Evolutionary conservation across 1,139 yeast species (phyloP).

Genomic region (Protomyces gravidus): DNA sequence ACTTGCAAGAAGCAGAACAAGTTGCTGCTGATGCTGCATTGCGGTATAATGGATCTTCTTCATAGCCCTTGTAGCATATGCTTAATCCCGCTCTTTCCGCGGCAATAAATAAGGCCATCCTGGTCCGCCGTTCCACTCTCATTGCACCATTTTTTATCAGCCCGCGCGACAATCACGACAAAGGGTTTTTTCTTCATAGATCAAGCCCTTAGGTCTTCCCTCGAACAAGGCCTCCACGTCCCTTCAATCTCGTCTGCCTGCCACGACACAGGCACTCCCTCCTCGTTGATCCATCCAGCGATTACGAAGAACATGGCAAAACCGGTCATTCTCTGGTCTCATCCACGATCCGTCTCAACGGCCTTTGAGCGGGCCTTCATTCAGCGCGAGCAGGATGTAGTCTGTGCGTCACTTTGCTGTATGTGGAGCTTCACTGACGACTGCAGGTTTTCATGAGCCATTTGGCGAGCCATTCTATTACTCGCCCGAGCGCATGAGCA

Average conservation of each 20-base stretch:
- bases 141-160: no score
- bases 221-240: no score
- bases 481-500: constrained; percentile 26
- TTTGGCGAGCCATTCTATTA: constrained; percentile 27
- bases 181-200: no score
- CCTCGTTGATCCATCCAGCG: no score
- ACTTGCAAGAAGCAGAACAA: background rate
- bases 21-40: background rate
- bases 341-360: constrained; percentile 27
- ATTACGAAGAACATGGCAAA: background rate
- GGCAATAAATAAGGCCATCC: no score
- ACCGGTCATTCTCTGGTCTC: constrained; percentile 27
- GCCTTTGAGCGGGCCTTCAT: constrained; percentile 28
- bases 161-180: no score
- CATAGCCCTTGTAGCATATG: no score
- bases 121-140: no score
- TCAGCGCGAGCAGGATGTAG: constrained; percentile 20
- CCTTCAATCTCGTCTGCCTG: no score
- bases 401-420: background rate
- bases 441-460: constrained; percentile 24
- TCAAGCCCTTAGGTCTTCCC: no score
- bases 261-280: no score
- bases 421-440: background rate
- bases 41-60: background rate
- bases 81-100: no score